Evolutionary conservation across 1,284 basidiomycete genomes (phyloP).

Genomic region (Sporisorium scitamineum): DNA sequence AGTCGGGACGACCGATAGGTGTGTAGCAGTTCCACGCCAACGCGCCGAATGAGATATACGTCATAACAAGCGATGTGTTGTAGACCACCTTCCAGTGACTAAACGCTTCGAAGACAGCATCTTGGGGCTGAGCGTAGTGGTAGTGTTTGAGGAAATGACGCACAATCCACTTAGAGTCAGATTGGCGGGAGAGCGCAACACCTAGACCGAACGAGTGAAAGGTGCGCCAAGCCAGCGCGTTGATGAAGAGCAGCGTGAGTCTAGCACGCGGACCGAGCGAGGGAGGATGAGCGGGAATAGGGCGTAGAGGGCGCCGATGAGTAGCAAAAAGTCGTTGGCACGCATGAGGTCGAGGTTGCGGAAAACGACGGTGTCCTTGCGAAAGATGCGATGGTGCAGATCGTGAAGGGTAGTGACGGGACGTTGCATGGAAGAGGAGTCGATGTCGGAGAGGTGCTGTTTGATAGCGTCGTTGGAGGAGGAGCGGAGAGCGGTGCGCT

Average conservation of each 20-base stretch:
- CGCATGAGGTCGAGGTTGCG: slow-evolving; percentile 86
- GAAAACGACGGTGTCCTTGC: slow-evolving; percentile 85
- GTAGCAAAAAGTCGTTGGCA: slow-evolving; percentile 77
- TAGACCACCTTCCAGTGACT: slow-evolving; percentile 93
- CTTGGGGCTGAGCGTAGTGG: slow-evolving; percentile 69
- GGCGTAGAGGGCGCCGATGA: slow-evolving; percentile 75
- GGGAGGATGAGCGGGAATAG: slow-evolving; percentile 69
- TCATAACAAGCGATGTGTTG: slow-evolving; percentile 93
- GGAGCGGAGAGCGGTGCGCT: slow-evolving; percentile 23
- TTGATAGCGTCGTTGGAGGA: slow-evolving; percentile 47
- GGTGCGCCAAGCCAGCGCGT: slow-evolving; percentile 86
- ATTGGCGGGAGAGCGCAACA: slow-evolving; percentile 83
- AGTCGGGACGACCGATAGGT: slow-evolving; percentile 71
- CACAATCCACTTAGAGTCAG: slow-evolving; percentile 87
- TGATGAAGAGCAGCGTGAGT: slow-evolving; percentile 79
- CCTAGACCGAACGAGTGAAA: slow-evolving; percentile 93
- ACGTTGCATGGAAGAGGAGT: slow-evolving; percentile 9
- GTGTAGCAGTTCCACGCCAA: slow-evolving; percentile 63
- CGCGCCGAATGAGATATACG: slow-evolving; percentile 73
- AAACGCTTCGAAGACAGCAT: slow-evolving; percentile 84
- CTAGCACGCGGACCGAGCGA: slow-evolving; percentile 53
- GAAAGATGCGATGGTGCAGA: slow-evolving; percentile 88
- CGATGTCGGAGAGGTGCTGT: slow-evolving; percentile 19
- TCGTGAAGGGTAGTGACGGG: slow-evolving; percentile 78
- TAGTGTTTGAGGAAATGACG: slow-evolving; percentile 87